Conservation (phyloP, 78 protist species). For the Emiliania huxleyi region DNA sequence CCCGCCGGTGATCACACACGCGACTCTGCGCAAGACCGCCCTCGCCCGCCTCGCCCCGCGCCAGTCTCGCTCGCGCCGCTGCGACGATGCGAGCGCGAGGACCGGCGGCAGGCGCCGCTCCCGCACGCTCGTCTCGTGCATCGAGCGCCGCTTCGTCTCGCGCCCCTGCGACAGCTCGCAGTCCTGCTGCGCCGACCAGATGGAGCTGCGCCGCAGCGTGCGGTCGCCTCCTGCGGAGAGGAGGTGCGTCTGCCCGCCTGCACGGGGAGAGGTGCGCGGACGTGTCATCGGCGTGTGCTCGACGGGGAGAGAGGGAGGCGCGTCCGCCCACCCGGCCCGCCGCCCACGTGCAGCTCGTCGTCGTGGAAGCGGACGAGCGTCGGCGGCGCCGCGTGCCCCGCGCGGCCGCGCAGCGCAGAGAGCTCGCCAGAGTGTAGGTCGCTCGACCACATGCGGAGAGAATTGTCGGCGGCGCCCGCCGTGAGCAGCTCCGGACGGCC, state of each 20-base stretch:
- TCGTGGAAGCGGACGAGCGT: conserved; percentile 28
- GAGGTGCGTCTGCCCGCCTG: not conserved
- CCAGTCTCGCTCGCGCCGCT: conserved; percentile 46
- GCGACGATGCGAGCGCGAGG: not conserved
- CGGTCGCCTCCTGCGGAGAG: conserved; percentile 33
- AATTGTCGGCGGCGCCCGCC: conserved; percentile 18
- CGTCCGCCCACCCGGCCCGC: not conserved
- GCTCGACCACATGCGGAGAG: conserved; percentile 39
- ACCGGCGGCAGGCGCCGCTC: conserved; percentile 1
- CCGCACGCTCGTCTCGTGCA: not conserved
- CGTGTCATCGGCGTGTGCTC: too few relatives aligned
- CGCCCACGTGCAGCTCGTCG: not conserved
- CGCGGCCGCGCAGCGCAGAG: conserved; percentile 50
- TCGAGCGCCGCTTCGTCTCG: not conserved
- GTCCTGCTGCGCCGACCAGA: conserved; percentile 27
- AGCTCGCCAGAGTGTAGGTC: not conserved
- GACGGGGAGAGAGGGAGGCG: too few relatives aligned
- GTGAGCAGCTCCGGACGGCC: conserved; percentile 29
- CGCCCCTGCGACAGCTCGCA: conserved; percentile 23
- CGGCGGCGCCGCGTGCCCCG: conserved; percentile 67
- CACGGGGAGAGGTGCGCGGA: too few relatives aligned
- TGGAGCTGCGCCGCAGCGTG: not conserved
- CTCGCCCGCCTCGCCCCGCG: too few relatives aligned
- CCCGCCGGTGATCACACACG: too few relatives aligned
- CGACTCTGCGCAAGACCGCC: too few relatives aligned